Conservation (phyloP, 2,329 filamentous ascomycete genomes). For the Xylaria sp. region DNA sequence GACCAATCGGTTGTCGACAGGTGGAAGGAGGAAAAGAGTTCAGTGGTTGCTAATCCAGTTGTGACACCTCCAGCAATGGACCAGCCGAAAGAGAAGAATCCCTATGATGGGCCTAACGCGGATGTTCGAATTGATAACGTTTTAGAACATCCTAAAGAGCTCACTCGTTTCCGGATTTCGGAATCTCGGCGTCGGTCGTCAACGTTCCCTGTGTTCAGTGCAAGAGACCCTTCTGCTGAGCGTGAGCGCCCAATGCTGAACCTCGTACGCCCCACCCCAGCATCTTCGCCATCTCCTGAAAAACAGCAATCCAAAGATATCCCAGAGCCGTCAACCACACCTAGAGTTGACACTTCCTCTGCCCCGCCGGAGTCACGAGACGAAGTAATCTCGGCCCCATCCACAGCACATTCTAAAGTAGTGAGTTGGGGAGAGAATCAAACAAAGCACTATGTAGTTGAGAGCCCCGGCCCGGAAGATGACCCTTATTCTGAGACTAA, state of each 20-base stretch:
- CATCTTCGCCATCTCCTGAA: slow-evolving; percentile 55
- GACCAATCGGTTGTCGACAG: slow-evolving; percentile 61
- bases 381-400: slow-evolving; percentile 50
- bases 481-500: slow-evolving; percentile 40
- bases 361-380: slow-evolving; percentile 48
- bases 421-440: slow-evolving; percentile 71
- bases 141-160: slow-evolving; percentile 57
- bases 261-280: slow-evolving; percentile 65
- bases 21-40: slow-evolving; percentile 51
- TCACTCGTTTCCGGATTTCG: slow-evolving; percentile 46
- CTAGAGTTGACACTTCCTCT: slow-evolving; percentile 38
- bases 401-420: slow-evolving; percentile 56
- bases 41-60: slow-evolving; percentile 49
- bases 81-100: slow-evolving; percentile 50
- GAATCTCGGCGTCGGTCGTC: slow-evolving; percentile 36
- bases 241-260: slow-evolving; percentile 64
- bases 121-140: slow-evolving; percentile 67
- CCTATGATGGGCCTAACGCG: slow-evolving; percentile 65
- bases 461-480: slow-evolving; percentile 57
- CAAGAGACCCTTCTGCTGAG: slow-evolving; percentile 60
- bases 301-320: slow-evolving; percentile 41
- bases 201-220: slow-evolving; percentile 46
- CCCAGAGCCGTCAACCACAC: slow-evolving; percentile 5
- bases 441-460: slow-evolving; percentile 67
- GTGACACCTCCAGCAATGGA: slow-evolving; percentile 60